Evolutionary conservation across 805 yeast species (phyloP).

Genomic region (Millerago galiae): DNA sequence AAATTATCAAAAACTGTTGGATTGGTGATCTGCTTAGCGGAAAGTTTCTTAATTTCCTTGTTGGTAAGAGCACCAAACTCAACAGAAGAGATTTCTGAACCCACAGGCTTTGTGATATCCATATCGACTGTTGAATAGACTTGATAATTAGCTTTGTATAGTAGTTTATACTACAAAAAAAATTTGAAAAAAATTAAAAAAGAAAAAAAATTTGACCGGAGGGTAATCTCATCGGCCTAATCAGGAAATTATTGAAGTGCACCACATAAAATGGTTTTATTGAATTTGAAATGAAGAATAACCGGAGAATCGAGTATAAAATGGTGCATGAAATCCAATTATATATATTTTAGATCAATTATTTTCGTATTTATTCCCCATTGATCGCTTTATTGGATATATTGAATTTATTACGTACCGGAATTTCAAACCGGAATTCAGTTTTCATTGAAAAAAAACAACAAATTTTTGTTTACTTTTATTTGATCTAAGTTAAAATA

Average conservation of each 20-base stretch:
- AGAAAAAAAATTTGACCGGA: conserved; percentile 1
- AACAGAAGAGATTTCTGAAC: conserved; percentile 86
- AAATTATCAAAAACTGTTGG: conserved; percentile 94
- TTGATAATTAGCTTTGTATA: too few species aligned
- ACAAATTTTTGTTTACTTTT: background rate
- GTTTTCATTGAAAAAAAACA: background rate
- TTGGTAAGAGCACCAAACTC: conserved; percentile 84
- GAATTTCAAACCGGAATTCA: background rate
- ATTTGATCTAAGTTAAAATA: background rate
- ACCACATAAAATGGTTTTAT: too few species aligned
- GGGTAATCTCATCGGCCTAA: conserved; percentile 16
- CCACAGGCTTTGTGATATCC: conserved; percentile 97
- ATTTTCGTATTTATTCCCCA: too few species aligned
- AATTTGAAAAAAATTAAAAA: conserved; percentile 4
- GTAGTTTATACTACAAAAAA: background rate
- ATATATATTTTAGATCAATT: too few species aligned
- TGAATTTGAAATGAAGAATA: too few species aligned
- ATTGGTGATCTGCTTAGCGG: conserved; percentile 92
- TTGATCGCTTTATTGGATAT: too few species aligned
- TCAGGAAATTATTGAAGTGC: background rate
- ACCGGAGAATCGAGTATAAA: background rate
- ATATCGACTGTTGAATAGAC: conserved; percentile 32
- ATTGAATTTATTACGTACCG: background rate
- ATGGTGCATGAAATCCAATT: too few species aligned
- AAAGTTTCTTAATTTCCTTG: conserved; percentile 74